Evolutionary conservation across 2,329 filamentous ascomycete genomes (phyloP).

Genomic region (Ceratocystis eucalypticola): DNA sequence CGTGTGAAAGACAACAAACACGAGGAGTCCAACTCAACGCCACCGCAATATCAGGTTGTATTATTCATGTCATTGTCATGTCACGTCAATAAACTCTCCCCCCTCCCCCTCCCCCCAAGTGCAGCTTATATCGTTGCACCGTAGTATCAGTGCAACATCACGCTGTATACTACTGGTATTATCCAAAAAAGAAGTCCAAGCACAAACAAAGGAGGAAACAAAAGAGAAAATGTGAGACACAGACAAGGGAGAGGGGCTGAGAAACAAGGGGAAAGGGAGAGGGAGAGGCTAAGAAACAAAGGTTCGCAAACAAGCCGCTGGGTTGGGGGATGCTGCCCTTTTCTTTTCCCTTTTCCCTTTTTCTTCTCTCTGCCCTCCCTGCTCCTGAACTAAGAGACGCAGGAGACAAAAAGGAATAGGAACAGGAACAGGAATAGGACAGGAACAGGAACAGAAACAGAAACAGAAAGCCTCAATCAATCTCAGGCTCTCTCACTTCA

Average conservation of each 20-base stretch:
- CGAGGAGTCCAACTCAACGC: neutral
- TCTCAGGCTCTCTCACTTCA: neutral
- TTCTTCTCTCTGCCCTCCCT: too few relatives aligned
- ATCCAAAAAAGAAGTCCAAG: neutral
- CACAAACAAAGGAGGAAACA: conserved; percentile 3
- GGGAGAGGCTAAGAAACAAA: neutral
- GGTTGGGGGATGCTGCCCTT: too few relatives aligned
- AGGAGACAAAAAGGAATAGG: too few relatives aligned
- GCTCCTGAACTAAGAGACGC: too few relatives aligned
- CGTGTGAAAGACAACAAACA: neutral
- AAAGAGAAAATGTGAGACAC: neutral
- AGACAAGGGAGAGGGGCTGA: neutral
- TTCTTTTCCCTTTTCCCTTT: neutral
- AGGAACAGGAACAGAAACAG: too few relatives aligned
- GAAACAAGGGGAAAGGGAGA: neutral
- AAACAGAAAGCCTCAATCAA: neutral
- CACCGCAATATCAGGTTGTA: neutral
- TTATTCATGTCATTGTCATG: conserved; percentile 6
- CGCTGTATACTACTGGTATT: neutral
- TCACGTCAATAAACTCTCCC: neutral
- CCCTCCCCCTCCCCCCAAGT: neutral
- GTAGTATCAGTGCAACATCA: neutral
- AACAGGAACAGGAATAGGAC: too few relatives aligned
- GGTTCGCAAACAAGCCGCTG: neutral
- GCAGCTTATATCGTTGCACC: neutral